Evolutionary conservation across 306 rosid species (phyloP).

Genomic region (Quercus berberidifolia): DNA sequence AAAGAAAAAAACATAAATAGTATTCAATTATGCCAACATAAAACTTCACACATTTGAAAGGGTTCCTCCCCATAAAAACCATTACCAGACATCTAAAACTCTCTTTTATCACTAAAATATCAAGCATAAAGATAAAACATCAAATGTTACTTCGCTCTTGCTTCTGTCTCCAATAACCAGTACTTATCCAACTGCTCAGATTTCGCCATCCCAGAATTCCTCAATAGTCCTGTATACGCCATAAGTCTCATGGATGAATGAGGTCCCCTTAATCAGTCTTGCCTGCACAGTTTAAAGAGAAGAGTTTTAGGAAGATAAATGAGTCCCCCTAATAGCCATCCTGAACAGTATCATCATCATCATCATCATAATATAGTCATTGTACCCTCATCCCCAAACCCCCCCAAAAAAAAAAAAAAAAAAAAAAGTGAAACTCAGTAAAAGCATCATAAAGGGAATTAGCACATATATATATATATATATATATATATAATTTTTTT

Average conservation of each 20-base stretch:
- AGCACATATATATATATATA: neutral
- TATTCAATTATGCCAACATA: too few species aligned
- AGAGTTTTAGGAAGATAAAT: neutral
- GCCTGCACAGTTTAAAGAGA: slow-evolving; percentile 46
- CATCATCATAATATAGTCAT: neutral
- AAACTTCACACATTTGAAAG: too few species aligned
- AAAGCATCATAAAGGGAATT: neutral
- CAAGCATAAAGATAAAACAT: neutral
- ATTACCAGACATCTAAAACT: neutral
- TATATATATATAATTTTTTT: too few species aligned
- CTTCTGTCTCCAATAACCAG: neutral
- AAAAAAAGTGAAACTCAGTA: neutral
- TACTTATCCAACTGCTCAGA: slow-evolving; percentile 27
- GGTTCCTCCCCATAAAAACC: neutral
- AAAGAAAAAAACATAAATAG: too few species aligned
- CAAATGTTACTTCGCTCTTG: neutral
- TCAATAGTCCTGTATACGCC: slow-evolving; percentile 47
- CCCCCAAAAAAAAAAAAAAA: too few species aligned
- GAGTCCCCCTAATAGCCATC: neutral
- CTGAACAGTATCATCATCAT: neutral
- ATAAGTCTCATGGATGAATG: slow-evolving; percentile 51
- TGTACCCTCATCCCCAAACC: neutral
- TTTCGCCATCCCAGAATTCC: slow-evolving; percentile 89
- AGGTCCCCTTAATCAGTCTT: slow-evolving; percentile 42
- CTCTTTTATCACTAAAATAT: neutral